Evolutionary conservation across 1,139 yeast species (phyloP).

Genomic region (Magnusiomyces suaveolens): DNA sequence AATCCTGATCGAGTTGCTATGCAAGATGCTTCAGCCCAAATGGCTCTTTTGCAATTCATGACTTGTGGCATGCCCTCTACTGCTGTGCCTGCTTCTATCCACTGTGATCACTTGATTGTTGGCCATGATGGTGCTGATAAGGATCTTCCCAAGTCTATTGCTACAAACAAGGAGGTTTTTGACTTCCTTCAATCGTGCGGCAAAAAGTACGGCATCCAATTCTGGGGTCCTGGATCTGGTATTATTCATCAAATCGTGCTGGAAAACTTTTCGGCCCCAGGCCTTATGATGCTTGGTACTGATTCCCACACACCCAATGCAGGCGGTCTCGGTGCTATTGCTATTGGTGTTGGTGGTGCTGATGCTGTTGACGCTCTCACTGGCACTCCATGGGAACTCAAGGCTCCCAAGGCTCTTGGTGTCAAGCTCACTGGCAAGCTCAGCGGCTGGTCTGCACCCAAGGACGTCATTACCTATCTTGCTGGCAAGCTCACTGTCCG

Average conservation of each 20-base stretch:
- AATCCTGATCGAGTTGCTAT: conserved; percentile 99
- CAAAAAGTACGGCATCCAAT: conserved; percentile 85
- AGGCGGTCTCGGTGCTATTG: conserved; percentile 94
- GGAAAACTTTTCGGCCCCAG: conserved; percentile 92
- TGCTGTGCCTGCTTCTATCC: conserved; percentile 95
- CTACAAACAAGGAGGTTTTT: conserved; percentile 85
- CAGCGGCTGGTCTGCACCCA: conserved; percentile 91
- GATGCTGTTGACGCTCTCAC: conserved; percentile 96
- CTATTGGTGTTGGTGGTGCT: conserved; percentile 98
- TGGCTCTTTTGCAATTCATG: conserved; percentile 98
- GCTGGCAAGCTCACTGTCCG: conserved; percentile 89
- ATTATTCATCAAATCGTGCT: conserved; percentile 94
- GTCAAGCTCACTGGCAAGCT: conserved; percentile 80
- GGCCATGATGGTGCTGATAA: conserved; percentile 90
- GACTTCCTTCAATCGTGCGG: conserved; percentile 88
- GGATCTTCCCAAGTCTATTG: conserved; percentile 90
- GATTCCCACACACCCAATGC: conserved; percentile 98
- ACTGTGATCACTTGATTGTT: conserved; percentile 98
- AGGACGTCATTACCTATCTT: conserved; percentile 83
- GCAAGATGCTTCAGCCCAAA: conserved; percentile 99
- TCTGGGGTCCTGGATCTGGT: conserved; percentile 99
- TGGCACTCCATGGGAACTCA: conserved; percentile 98
- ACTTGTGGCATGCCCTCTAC: conserved; percentile 91
- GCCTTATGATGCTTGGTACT: conserved; percentile 91
- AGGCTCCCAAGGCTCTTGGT: conserved; percentile 89